Evolutionary conservation across 2,329 filamentous ascomycete species (phyloP).

Genomic region (Pyricularia pennisetigena): DNA sequence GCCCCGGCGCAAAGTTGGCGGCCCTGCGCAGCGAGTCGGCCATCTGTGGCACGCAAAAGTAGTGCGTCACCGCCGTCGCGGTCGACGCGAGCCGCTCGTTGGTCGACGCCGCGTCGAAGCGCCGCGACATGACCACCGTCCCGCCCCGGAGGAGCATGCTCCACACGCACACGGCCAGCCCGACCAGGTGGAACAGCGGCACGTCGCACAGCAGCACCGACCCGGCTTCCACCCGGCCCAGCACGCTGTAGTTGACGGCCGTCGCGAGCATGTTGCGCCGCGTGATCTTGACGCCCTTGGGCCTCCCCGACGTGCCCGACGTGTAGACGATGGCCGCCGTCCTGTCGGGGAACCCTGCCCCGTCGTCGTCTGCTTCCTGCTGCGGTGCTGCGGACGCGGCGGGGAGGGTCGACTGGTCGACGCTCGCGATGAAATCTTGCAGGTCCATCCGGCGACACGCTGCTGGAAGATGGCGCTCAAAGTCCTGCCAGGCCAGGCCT

Average conservation of each 20-base stretch:
- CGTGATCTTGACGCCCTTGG: conserved; percentile 7
- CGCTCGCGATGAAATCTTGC: neutral
- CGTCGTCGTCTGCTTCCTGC: neutral
- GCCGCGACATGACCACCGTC: conserved; percentile 4
- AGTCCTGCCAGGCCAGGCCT: neutral
- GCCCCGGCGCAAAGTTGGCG: conserved; percentile 1
- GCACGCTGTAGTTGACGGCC: conserved; percentile 3
- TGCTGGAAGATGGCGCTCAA: neutral
- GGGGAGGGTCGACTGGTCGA: neutral
- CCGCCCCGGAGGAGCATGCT: conserved; percentile 5
- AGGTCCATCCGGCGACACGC: neutral
- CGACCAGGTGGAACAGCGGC: conserved; percentile 9
- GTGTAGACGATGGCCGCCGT: conserved; percentile 6
- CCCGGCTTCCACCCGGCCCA: neutral
- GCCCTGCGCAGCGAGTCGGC: conserved; percentile 4
- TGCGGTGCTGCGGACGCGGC: neutral
- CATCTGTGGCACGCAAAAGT: conserved; percentile 10
- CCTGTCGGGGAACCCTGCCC: neutral
- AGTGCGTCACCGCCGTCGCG: conserved; percentile 6
- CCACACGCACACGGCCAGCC: conserved; percentile 5
- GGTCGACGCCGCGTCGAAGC: conserved; percentile 7
- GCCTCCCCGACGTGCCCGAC: conserved; percentile 5
- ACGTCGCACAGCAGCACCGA: conserved; percentile 7
- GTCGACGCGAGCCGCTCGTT: conserved; percentile 4
- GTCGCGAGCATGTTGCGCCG: conserved; percentile 4